A percentile compares a stretch with the other conserved stretches of the same genome.
phyloP scores from a whole-genome alignment of 2,329 filamentous ascomycete genomes.

The Cladosporium phlei region DNA sequence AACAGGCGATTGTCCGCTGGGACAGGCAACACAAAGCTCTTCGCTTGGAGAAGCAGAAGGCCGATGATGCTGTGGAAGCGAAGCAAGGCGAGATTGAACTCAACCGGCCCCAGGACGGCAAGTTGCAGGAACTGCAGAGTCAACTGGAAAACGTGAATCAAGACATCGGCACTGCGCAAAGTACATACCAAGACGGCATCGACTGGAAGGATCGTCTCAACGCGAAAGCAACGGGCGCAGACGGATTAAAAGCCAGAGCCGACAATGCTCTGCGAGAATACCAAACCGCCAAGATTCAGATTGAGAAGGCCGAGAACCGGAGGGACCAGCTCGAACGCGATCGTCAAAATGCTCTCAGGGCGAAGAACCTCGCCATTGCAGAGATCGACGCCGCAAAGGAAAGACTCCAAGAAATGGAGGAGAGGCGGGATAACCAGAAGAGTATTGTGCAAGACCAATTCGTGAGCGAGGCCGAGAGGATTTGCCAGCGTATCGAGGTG shows the following conservation, averaged over 20 bases:
- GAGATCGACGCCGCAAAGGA: constrained; percentile 32
- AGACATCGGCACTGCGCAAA: constrained; percentile 40
- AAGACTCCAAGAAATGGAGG: constrained; percentile 27
- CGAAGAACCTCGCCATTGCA: constrained; percentile 40
- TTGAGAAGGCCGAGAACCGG: constrained; percentile 30
- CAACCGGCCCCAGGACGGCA: constrained; percentile 58
- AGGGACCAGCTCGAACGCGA: constrained; percentile 29
- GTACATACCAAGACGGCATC: constrained; percentile 47
- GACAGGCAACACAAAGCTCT: constrained; percentile 46
- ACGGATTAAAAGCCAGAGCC: constrained; percentile 28
- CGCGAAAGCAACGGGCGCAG: constrained; percentile 23
- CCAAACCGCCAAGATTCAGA: constrained; percentile 19
- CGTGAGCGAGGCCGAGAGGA: constrained; percentile 17
- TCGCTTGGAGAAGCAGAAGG: constrained; percentile 47
- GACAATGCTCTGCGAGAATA: constrained; percentile 29
- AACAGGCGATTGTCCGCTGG: constrained; percentile 48
- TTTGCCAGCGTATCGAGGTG: constrained; percentile 26
- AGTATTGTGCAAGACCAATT: constrained; percentile 25
- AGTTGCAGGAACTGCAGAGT: constrained; percentile 38
- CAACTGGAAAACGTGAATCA: constrained; percentile 54
- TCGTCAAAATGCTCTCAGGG: constrained; percentile 34
- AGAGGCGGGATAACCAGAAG: constrained; percentile 27
- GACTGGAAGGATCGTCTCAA: constrained; percentile 42
- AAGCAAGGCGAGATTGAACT: constrained; percentile 62
- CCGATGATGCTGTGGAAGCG: constrained; percentile 59